These are phyloP conservation scores for Arabidopsis lyrata DNA, from an alignment of 441 rosid species.

Conservation along the genomic window DNA sequence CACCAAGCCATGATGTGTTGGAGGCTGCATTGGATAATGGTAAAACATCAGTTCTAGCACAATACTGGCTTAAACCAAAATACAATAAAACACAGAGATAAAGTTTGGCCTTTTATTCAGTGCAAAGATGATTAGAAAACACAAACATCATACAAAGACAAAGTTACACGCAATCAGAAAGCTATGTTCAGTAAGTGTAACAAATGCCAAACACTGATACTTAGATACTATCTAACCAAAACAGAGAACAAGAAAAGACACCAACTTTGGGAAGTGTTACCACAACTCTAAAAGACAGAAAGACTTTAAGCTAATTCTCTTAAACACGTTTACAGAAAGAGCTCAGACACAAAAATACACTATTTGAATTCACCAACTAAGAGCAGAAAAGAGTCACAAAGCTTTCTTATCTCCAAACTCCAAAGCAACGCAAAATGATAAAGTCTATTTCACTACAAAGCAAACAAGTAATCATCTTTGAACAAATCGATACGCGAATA, in stretches of 20 bases:
- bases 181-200: neutral
- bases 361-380: constrained; percentile 1
- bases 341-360: constrained; percentile 5
- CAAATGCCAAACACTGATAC: constrained; percentile 5
- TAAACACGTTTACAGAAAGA: neutral
- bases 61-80: neutral
- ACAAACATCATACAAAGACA: constrained; percentile 1
- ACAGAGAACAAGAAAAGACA: neutral
- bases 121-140: neutral
- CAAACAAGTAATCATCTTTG: constrained; percentile 6
- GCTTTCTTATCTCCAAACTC: constrained; percentile 6
- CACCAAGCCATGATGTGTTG: constrained; percentile 66
- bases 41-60: constrained; percentile 27
- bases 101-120: neutral
- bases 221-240: neutral
- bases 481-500: constrained; percentile 16
- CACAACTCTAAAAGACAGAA: neutral
- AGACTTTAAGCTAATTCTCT: constrained; percentile 23
- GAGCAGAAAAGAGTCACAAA: constrained; percentile 1
- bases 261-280: neutral
- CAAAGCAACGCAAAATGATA: neutral
- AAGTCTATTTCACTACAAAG: neutral
- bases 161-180: neutral
- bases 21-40: constrained; percentile 51
- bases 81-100: neutral